A percentile compares a stretch with the other conserved stretches of the same genome.
phyloP scores from a whole-genome alignment of 2,329 filamentous ascomycete genomes.

The Sarocladium oryzae region DNA sequence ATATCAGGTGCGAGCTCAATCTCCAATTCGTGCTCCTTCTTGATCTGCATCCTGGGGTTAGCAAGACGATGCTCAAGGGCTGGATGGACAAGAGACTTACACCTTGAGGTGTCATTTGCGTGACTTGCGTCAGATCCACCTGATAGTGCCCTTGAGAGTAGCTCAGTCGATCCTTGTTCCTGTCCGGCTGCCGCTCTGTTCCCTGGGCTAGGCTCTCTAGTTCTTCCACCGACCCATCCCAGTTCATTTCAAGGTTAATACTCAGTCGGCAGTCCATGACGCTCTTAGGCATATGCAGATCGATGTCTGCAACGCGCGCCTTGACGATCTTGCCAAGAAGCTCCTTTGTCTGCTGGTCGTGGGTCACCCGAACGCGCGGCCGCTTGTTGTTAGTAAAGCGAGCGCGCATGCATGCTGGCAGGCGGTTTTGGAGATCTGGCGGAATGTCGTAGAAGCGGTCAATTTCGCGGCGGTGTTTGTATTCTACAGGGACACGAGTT shows the following conservation, averaged over 20 bases:
- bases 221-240: slow-evolving; percentile 60
- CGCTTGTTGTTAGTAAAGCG: slow-evolving; percentile 39
- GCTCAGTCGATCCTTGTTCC: slow-evolving; percentile 84
- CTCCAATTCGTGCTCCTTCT: slow-evolving; percentile 76
- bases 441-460: slow-evolving; percentile 81
- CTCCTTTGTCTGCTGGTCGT: slow-evolving; percentile 64
- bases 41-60: neutral
- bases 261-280: slow-evolving; percentile 89
- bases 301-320: slow-evolving; percentile 78
- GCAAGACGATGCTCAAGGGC: neutral
- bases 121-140: slow-evolving; percentile 89
- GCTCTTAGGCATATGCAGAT: slow-evolving; percentile 70
- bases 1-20: slow-evolving; percentile 62
- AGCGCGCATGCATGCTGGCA: slow-evolving; percentile 58
- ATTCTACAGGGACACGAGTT: slow-evolving; percentile 60
- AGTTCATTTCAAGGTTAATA: slow-evolving; percentile 90
- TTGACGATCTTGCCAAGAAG: slow-evolving; percentile 85
- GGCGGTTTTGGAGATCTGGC: slow-evolving; percentile 45
- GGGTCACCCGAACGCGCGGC: slow-evolving; percentile 56
- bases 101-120: slow-evolving; percentile 27
- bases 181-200: slow-evolving; percentile 45
- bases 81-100: slow-evolving; percentile 23
- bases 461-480: slow-evolving; percentile 74
- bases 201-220: slow-evolving; percentile 35
- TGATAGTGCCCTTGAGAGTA: slow-evolving; percentile 86